A percentile compares a stretch with the other conserved stretches of the same genome.
phyloP scores from a whole-genome alignment of 768 basidiomycete genomes.

The Rhodocollybia butyracea region DNA sequence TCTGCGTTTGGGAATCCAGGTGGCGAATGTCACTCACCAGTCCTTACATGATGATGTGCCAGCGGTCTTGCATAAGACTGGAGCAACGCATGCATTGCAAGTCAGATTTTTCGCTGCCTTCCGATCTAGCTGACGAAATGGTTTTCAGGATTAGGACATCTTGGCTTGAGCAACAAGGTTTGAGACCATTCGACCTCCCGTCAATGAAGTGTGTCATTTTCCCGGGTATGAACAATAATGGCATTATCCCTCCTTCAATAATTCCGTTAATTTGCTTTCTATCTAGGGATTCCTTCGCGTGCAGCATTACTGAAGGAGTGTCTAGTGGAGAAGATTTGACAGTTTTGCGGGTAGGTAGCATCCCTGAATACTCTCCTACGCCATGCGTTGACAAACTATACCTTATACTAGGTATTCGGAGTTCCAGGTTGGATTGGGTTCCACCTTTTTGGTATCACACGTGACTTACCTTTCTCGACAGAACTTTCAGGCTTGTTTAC shows the following conservation, averaged over 20 bases:
- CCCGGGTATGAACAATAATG: background rate
- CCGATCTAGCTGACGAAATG: background rate
- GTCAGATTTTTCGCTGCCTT: background rate
- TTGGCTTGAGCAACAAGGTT: conserved; percentile 5
- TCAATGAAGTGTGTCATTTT: background rate
- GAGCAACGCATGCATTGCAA: conserved; percentile 1
- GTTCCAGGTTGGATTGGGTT: conserved; percentile 2
- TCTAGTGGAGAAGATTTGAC: background rate
- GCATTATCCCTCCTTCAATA: background rate
- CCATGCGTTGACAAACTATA: background rate
- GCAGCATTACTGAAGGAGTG: background rate
- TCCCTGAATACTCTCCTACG: background rate
- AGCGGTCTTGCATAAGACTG: background rate
- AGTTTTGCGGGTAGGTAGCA: background rate
- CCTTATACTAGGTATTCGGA: background rate
- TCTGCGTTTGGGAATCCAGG: background rate
- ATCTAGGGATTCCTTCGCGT: background rate
- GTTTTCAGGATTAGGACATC: background rate
- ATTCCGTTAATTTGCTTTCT: background rate
- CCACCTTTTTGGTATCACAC: no score
- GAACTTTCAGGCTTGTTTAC: background rate
- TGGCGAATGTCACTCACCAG: background rate
- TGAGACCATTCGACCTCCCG: conserved; percentile 2
- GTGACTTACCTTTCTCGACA: no score
- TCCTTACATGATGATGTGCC: background rate